Percentiles rank a stretch among this genome's conserved stretches.
Evolutionary conservation across 169 alveolate genomes (phyloP).

Genomic region (Besnoitia besnoiti): DNA sequence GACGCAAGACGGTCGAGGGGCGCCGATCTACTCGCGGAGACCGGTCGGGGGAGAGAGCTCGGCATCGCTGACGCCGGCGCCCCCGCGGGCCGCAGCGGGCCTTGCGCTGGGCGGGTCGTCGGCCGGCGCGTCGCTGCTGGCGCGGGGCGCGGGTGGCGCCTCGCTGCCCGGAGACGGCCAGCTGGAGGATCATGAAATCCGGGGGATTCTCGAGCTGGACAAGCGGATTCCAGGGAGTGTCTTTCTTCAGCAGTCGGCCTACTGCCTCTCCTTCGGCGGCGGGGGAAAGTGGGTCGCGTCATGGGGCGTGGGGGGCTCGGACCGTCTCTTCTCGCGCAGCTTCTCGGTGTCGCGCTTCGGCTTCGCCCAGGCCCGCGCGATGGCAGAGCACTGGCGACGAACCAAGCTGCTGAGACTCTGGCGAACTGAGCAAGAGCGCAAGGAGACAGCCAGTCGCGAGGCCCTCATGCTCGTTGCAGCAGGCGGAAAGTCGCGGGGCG

Average conservation of each 20-base stretch:
- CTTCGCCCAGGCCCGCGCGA: background rate
- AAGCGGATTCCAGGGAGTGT: conserved; percentile 1
- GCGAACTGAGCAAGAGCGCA: background rate
- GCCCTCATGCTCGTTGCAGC: background rate
- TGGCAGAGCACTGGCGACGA: conserved; percentile 23
- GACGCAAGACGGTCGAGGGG: background rate
- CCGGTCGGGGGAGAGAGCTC: background rate
- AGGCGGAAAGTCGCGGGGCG: background rate
- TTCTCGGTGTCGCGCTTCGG: conserved; percentile 23
- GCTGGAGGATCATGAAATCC: background rate
- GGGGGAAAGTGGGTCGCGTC: conserved; percentile 13
- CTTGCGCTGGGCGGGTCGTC: background rate
- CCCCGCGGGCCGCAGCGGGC: background rate
- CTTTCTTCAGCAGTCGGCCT: background rate
- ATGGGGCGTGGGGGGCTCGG: conserved; percentile 6
- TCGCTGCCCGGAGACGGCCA: background rate
- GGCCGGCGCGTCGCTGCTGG: background rate
- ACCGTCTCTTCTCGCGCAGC: background rate
- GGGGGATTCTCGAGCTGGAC: background rate
- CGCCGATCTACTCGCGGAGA: background rate
- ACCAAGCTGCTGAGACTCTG: conserved; percentile 5
- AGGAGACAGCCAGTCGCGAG: background rate
- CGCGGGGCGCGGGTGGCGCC: background rate
- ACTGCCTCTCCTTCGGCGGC: background rate
- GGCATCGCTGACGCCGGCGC: background rate